Conservation (phyloP, 2,329 filamentous ascomycete genomes). For the Chaetomiaceae sp. region DNA sequence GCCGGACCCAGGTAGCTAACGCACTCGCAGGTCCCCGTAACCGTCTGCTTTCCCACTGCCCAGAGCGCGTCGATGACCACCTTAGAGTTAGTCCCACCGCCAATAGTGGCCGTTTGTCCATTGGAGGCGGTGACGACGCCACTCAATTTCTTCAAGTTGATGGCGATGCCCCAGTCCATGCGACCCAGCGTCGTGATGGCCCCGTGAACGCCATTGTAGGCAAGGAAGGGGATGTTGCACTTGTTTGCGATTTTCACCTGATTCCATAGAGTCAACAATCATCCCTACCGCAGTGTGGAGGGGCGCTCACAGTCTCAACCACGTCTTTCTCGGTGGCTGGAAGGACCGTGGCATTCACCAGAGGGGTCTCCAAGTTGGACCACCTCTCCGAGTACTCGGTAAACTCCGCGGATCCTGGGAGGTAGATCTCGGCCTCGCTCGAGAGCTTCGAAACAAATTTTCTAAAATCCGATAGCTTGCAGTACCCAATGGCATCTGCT, state of each 20-base stretch:
- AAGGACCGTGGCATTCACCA: conserved; percentile 43
- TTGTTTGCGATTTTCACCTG: conserved; percentile 47
- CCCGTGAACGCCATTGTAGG: conserved; percentile 50
- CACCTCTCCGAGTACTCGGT: conserved; percentile 38
- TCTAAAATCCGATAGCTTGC: conserved; percentile 3
- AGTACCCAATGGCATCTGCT: neutral
- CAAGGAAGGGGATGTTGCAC: conserved; percentile 46
- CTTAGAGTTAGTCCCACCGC: conserved; percentile 45
- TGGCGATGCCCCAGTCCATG: conserved; percentile 48
- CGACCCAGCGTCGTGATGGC: conserved; percentile 44
- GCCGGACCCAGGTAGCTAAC: conserved; percentile 34
- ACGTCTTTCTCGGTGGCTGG: conserved; percentile 47
- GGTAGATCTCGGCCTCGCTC: conserved; percentile 38
- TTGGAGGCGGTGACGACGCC: conserved; percentile 40
- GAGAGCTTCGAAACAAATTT: conserved; percentile 36
- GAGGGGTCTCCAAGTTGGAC: conserved; percentile 42
- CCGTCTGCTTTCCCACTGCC: conserved; percentile 48
- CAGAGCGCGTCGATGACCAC: conserved; percentile 45
- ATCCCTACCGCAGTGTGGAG: neutral
- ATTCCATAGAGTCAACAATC: neutral
- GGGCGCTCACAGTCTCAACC: conserved; percentile 39
- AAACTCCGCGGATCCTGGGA: conserved; percentile 40
- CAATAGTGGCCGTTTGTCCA: conserved; percentile 43
- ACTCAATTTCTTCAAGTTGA: conserved; percentile 43
- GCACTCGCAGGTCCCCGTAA: conserved; percentile 51